A percentile compares a stretch with the other conserved stretches of the same genome.
Conservation (phyloP, 768 basidiomycete genomes). For the Rhizopogon sp. region DNA sequence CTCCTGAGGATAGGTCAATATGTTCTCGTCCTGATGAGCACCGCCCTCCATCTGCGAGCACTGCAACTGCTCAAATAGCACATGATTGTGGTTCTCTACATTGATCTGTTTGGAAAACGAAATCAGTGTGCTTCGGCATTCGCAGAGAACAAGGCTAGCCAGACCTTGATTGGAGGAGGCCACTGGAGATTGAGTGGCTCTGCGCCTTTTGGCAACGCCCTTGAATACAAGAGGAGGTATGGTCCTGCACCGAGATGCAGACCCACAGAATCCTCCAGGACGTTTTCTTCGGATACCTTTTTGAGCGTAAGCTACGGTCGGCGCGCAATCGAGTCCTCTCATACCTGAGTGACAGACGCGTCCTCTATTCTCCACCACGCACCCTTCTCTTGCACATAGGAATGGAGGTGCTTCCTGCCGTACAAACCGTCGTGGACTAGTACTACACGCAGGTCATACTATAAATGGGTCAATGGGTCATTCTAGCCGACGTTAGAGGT, state of each 20-base stretch:
- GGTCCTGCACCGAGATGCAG: slow-evolving; percentile 75
- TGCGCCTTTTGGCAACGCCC: slow-evolving; percentile 19
- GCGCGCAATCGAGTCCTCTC: background rate
- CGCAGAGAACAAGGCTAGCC: background rate
- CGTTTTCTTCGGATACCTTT: slow-evolving; percentile 67
- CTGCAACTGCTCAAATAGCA: background rate
- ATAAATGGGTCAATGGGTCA: background rate
- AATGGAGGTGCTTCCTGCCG: slow-evolving; percentile 73
- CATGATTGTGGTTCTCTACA: background rate
- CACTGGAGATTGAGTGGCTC: slow-evolving; percentile 15
- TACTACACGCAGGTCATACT: slow-evolving; percentile 82
- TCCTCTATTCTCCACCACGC: slow-evolving; percentile 83
- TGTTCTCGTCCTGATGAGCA: background rate
- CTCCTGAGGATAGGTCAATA: background rate
- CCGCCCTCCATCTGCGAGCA: background rate
- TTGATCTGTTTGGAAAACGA: slow-evolving; percentile 1
- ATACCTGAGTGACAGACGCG: slow-evolving; percentile 59
- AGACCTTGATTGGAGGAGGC: slow-evolving; percentile 20
- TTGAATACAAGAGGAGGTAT: slow-evolving; percentile 69
- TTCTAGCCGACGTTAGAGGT: background rate
- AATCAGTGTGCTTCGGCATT: slow-evolving; percentile 20
- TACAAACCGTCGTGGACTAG: slow-evolving; percentile 74
- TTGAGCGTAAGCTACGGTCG: background rate
- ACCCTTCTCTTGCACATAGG: slow-evolving; percentile 61
- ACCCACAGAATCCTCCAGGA: slow-evolving; percentile 64